A percentile compares a stretch with the other conserved stretches of the same genome.
phyloP scores from a whole-genome alignment of 2,329 filamentous ascomycete genomes.

The Botryotinia convoluta region DNA sequence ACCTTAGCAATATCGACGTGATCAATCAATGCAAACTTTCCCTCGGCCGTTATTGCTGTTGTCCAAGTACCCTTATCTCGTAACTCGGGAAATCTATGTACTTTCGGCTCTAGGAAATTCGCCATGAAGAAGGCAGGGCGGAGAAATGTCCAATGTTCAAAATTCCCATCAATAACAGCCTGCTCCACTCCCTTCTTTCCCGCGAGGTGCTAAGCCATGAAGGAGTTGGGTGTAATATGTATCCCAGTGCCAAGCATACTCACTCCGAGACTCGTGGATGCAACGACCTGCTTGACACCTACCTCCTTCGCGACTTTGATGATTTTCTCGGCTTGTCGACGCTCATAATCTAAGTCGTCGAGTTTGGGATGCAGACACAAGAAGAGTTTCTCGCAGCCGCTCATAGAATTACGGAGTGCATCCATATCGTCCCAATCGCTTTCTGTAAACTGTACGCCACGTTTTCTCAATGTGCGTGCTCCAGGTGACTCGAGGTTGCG shows the following conservation, averaged over 20 bases:
- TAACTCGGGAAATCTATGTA: neutral
- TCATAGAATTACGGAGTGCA: neutral
- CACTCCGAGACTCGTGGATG: neutral
- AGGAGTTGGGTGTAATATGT: neutral
- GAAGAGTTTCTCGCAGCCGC: neutral
- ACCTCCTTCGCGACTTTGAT: neutral
- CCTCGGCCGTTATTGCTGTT: neutral
- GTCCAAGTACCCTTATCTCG: neutral
- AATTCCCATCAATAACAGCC: neutral
- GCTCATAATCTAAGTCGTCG: neutral
- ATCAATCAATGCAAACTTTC: neutral
- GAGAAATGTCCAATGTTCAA: neutral
- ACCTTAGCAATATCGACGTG: neutral
- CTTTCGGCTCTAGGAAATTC: neutral
- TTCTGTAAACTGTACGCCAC: neutral
- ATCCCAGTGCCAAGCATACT: neutral
- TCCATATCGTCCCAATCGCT: neutral
- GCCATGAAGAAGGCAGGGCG: neutral
- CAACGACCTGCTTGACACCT: neutral
- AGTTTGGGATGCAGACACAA: neutral
- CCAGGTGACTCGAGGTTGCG: neutral
- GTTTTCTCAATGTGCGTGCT: neutral
- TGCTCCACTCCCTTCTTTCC: neutral
- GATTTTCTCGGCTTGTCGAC: conserved; percentile 1
- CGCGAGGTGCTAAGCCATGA: neutral